Percentiles rank a stretch among this genome's conserved stretches.
These are phyloP conservation scores for Penicillium roqueforti DNA, from an alignment of 495 filamentous ascomycete genomes.

Conservation along the genomic window DNA sequence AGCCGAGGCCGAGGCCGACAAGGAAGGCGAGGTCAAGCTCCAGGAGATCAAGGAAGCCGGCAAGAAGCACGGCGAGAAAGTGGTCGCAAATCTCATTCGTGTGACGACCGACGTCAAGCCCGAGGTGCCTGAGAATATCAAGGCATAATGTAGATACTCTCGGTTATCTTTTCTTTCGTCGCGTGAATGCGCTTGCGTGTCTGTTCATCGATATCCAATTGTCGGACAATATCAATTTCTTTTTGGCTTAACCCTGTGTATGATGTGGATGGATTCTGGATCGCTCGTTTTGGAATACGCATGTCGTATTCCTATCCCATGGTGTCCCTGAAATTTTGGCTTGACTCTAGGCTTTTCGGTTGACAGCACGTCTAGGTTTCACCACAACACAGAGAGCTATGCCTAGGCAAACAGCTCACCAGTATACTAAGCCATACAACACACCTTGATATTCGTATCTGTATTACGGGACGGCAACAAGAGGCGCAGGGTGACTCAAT, in stretches of 20 bases:
- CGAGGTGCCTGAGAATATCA: slow-evolving; percentile 56
- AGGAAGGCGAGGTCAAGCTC: slow-evolving; percentile 76
- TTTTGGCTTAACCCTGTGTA: slow-evolving; percentile 11
- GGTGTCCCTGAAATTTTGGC: background rate
- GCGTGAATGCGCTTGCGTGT: slow-evolving; percentile 22
- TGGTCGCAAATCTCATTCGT: slow-evolving; percentile 73
- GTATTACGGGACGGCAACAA: background rate
- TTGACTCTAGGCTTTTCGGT: background rate
- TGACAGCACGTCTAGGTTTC: background rate
- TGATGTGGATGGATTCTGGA: background rate
- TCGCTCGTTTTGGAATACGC: background rate
- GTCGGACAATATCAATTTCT: slow-evolving; percentile 22
- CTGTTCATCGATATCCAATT: slow-evolving; percentile 30
- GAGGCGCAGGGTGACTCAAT: background rate
- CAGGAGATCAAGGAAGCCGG: slow-evolving; percentile 77
- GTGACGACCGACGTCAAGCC: slow-evolving; percentile 78
- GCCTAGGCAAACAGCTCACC: background rate
- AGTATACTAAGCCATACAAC: background rate
- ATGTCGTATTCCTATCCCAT: background rate
- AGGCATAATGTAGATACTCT: slow-evolving; percentile 32
- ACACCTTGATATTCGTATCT: background rate
- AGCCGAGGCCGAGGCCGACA: slow-evolving; percentile 78
- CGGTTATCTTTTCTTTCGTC: slow-evolving; percentile 18
- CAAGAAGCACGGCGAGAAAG: slow-evolving; percentile 69
- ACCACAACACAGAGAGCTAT: background rate